Evolutionary conservation across 371 early-diverging fungal genomes (phyloP).

Genomic region (Paramicrosporidium saccamoebae): DNA sequence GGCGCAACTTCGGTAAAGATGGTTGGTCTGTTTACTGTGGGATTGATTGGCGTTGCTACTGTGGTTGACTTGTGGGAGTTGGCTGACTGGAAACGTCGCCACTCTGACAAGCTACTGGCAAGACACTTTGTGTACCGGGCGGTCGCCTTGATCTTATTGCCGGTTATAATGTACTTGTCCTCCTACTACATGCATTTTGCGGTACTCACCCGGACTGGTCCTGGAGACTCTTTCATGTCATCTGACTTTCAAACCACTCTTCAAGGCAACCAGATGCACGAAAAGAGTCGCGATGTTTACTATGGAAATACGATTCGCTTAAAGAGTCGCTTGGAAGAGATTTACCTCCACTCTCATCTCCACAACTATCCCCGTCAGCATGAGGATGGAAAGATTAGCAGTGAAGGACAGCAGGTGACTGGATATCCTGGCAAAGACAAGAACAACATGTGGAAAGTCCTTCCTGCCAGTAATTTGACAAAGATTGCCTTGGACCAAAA

Average conservation of each 20-base stretch:
- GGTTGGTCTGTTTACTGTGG: conserved; percentile 67
- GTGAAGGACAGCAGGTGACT: conserved; percentile 74
- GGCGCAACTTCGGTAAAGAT: conserved; percentile 30
- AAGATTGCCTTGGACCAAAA: conserved; percentile 5
- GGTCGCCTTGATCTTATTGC: conserved; percentile 32
- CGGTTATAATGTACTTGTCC: conserved; percentile 27
- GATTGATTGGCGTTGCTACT: conserved; percentile 42
- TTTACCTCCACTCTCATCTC: conserved; percentile 45
- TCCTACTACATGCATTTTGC: conserved; percentile 51
- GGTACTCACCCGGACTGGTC: conserved; percentile 27
- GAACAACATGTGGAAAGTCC: conserved; percentile 53
- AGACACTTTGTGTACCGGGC: conserved; percentile 21
- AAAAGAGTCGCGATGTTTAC: conserved; percentile 19
- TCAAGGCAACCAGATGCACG: conserved; percentile 20
- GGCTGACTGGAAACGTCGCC: conserved; percentile 38
- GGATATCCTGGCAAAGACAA: conserved; percentile 29
- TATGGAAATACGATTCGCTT: conserved; percentile 46
- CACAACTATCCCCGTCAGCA: conserved; percentile 58
- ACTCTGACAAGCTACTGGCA: conserved; percentile 12
- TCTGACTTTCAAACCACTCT: conserved; percentile 55
- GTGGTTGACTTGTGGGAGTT: conserved; percentile 68
- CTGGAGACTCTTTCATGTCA: conserved; percentile 71
- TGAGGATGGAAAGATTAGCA: conserved; percentile 63
- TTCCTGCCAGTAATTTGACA: conserved; percentile 9
- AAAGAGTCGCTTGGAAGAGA: conserved; percentile 28